Evolutionary conservation across 73 alveolate genomes (phyloP).

Genomic region (Tetrahymena malaccensis): DNA sequence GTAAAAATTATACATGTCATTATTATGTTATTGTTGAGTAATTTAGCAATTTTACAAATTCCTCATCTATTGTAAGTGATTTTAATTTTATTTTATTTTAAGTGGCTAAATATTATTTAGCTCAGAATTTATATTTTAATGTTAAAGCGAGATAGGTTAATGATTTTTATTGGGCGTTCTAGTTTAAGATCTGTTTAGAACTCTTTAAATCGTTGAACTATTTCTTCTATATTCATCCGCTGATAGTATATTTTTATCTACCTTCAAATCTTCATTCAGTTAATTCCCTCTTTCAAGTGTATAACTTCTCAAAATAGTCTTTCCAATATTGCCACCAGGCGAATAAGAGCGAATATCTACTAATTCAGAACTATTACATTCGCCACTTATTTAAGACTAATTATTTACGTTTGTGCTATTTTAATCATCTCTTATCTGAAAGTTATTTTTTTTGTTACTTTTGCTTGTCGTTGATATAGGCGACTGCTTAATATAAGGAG

Average conservation of each 20-base stretch:
- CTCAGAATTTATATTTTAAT: background rate
- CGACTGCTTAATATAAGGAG: background rate
- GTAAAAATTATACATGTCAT: background rate
- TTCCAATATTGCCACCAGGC: background rate
- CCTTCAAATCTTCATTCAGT: background rate
- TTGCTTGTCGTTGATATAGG: background rate
- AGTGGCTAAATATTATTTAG: background rate
- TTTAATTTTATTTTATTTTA: background rate
- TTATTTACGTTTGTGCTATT: background rate
- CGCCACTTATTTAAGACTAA: background rate
- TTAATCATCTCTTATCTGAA: background rate
- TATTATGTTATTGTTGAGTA: background rate
- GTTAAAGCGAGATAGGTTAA: background rate
- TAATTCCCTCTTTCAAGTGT: background rate
- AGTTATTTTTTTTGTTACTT: background rate
- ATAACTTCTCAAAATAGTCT: background rate
- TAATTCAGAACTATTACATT: background rate
- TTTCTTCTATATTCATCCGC: background rate
- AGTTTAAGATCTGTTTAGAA: background rate
- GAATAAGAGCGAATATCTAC: background rate
- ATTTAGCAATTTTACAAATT: background rate
- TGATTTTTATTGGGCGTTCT: background rate
- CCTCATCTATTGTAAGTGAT: background rate
- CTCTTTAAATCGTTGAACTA: background rate
- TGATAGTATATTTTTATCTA: background rate